Percentiles rank a stretch among this genome's conserved stretches.
phyloP scores from a whole-genome alignment of 2,329 filamentous ascomycete genomes.

The Ceratocystis colombiana region DNA sequence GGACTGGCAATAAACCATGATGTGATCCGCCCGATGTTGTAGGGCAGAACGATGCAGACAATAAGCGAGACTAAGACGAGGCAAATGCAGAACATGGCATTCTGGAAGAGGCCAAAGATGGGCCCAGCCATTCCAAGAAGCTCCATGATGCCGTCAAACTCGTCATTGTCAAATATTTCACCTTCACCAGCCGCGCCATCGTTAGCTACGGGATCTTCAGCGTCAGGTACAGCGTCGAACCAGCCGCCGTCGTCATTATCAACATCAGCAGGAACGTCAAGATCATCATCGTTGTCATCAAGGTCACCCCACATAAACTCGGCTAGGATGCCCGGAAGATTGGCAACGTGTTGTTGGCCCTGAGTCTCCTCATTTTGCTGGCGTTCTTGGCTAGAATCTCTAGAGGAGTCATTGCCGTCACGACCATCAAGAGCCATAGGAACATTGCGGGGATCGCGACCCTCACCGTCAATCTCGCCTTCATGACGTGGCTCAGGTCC shows the following conservation, averaged over 20 bases:
- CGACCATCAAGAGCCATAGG: background rate
- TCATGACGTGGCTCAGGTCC: conserved; percentile 16
- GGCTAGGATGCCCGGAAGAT: conserved; percentile 34
- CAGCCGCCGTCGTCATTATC: conserved; percentile 41
- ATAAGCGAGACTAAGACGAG: conserved; percentile 80
- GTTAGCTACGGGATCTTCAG: background rate
- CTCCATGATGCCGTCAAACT: conserved; percentile 92
- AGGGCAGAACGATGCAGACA: conserved; percentile 78
- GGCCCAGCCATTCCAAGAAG: conserved; percentile 94
- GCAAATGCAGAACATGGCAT: conserved; percentile 86
- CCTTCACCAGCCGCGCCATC: conserved; percentile 35
- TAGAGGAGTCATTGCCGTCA: conserved; percentile 1
- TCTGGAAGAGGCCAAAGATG: conserved; percentile 79
- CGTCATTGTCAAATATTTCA: conserved; percentile 64
- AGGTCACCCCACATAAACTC: conserved; percentile 55
- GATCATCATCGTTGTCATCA: conserved; percentile 46
- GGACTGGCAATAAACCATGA: conserved; percentile 73
- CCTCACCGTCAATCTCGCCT: conserved; percentile 21
- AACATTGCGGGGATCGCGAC: background rate
- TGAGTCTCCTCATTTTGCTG: background rate
- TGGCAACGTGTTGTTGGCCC: conserved; percentile 11
- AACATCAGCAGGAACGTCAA: conserved; percentile 36
- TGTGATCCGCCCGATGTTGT: conserved; percentile 78
- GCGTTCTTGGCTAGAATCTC: conserved; percentile 3
- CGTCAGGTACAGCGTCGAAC: conserved; percentile 25